A percentile compares a stretch with the other conserved stretches of the same genome.
phyloP scores from a whole-genome alignment of 306 rosid genomes.

The Pachyrhizus erosus region DNA sequence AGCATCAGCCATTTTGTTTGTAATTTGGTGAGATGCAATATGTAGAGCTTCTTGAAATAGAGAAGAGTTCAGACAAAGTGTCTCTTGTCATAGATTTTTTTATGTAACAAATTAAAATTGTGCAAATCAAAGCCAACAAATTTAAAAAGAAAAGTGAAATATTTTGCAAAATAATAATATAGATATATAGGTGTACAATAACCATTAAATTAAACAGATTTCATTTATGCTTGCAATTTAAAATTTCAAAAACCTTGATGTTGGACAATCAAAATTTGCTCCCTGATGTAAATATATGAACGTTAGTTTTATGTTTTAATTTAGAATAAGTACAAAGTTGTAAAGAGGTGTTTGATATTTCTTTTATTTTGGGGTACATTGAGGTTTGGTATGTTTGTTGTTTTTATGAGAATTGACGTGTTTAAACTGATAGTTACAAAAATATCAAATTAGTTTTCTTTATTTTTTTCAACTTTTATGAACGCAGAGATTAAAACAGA shows the following conservation, averaged over 20 bases:
- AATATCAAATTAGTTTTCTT: too few species aligned
- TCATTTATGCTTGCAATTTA: not conserved
- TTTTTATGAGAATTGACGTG: too few species aligned
- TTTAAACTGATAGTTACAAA: too few species aligned
- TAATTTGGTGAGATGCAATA: slow-evolving; percentile 36
- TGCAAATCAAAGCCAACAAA: not conserved
- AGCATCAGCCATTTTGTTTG: slow-evolving; percentile 48
- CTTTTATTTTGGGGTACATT: too few species aligned
- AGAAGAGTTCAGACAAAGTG: not conserved
- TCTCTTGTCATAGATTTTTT: slow-evolving; percentile 23
- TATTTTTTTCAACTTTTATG: too few species aligned
- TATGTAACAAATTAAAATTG: slow-evolving; percentile 24
- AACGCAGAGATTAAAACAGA: too few species aligned
- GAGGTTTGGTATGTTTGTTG: too few species aligned
- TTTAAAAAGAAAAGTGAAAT: not conserved
- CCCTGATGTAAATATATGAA: not conserved
- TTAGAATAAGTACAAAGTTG: too few species aligned
- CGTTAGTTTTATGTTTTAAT: too few species aligned
- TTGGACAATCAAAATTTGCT: not conserved
- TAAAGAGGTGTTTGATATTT: too few species aligned
- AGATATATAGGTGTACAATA: not conserved
- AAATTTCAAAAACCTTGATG: not conserved
- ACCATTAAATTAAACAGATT: not conserved
- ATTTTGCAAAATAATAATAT: not conserved
- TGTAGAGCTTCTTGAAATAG: slow-evolving; percentile 30